Conservation (phyloP, 2,329 filamentous ascomycete genomes). For the Podosphaera xanthii region DNA sequence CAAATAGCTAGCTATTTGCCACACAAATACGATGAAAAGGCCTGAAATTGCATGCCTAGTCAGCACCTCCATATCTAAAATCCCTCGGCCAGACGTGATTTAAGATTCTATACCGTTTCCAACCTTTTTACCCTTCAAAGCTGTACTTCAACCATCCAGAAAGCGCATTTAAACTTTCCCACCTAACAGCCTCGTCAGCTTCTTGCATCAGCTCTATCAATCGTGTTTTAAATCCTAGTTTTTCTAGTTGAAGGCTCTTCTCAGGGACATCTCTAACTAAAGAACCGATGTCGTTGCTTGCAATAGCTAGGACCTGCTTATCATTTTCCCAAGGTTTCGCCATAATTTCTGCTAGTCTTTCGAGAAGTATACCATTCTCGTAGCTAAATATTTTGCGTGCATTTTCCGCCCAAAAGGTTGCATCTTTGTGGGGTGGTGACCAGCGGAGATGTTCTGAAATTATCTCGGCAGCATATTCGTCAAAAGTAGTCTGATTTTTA, state of each 20-base stretch:
- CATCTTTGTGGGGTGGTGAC: constrained; percentile 52
- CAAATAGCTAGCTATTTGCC: too few relatives aligned
- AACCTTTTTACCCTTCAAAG: constrained; percentile 22
- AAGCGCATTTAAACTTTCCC: constrained; percentile 51
- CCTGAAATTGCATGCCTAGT: too few relatives aligned
- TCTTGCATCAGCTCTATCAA: constrained; percentile 56
- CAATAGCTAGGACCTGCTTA: constrained; percentile 51
- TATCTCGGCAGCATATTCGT: constrained; percentile 38
- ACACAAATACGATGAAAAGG: too few relatives aligned
- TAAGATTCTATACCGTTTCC: not conserved
- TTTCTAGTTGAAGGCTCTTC: constrained; percentile 41
- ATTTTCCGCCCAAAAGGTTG: constrained; percentile 51
- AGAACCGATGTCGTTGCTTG: constrained; percentile 48
- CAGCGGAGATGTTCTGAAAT: constrained; percentile 47
- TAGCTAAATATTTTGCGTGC: constrained; percentile 46
- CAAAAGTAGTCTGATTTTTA: constrained; percentile 32
- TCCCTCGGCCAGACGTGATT: not conserved
- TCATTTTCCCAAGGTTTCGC: constrained; percentile 45
- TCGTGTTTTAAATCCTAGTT: constrained; percentile 40
- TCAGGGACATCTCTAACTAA: constrained; percentile 51
- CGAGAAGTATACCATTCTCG: constrained; percentile 38
- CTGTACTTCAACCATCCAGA: constrained; percentile 56
- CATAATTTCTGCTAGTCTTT: constrained; percentile 44
- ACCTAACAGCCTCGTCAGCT: constrained; percentile 44
- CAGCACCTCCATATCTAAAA: not conserved